Base-by-base conservation (phyloP, 768 basidiomycete species). In the Russula brevipes region DNA sequence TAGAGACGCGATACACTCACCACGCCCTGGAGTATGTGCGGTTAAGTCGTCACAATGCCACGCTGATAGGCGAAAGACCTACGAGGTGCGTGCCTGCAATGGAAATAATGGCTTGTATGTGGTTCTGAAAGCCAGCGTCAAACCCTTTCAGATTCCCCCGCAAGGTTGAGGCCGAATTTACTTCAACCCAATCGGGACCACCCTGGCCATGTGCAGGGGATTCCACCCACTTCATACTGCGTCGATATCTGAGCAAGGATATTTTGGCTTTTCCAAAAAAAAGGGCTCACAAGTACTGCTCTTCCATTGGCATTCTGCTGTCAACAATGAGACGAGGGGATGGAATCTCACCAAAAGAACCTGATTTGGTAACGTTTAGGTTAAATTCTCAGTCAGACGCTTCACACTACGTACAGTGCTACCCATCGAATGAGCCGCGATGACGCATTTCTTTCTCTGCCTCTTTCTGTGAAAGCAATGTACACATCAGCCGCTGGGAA, bases 201-300 rank as follows among this genome's bases (percentile, higher is more conserved):
- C 94, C 96, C 2, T 81, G 80, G 8, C 94, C 94, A 66, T 88
- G 85, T 47, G 80, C 76, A 9, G 87, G 86, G 1, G 92, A 90
- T 75, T 98, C 96, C 0, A 96, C 95, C 96, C 96, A 99, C 77
- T 97, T 96, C 70, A 95, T 82, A 72, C 94, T 95, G 41, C 12
- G 35, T 53, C 19, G 36, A 19, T 4, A 57, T 33, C 24, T n/a
- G 33, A 19, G 16, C 12, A 24, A 38, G 4, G 31, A 47, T 6
- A 38, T 44, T 3, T 42, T 14, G 11, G 19, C 6, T 19, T 45
- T 5, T 16, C 24, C 24, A 24, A 24, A 24, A 24, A 24, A 66
- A 33, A 47, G 36, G 19, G 70, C 92, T 76, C 72, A 95, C 94
- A 95, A 95, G 72, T 94, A 95, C 93, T 94, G 70, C 36, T 53